Conservation (phyloP, 2,329 filamentous ascomycete genomes). For the Drechslera avenae region DNA sequence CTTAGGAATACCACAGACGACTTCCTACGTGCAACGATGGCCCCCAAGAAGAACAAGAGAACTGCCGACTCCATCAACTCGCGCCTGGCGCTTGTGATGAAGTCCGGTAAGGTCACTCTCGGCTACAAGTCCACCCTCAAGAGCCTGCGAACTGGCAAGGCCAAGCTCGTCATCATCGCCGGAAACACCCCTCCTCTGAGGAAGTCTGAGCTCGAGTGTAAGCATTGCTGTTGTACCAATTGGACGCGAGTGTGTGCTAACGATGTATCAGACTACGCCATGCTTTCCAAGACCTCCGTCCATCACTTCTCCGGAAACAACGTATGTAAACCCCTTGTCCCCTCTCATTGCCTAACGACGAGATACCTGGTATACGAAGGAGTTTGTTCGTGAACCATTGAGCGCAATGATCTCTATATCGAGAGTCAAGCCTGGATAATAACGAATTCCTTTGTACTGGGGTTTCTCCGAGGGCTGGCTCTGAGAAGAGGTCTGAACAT, state of each 20-base stretch:
- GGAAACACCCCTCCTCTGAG: conserved; percentile 97
- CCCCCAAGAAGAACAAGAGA: conserved; percentile 81
- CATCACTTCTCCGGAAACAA: conserved; percentile 99
- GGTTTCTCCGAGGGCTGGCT: conserved; percentile 61
- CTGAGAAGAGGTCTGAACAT: conserved; percentile 84
- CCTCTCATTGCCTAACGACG: conserved; percentile 49
- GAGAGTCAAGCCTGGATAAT: neutral
- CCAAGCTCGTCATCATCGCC: conserved; percentile 94
- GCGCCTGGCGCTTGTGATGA: conserved; percentile 71
- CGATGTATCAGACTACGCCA: conserved; percentile 13
- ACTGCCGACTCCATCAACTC: conserved; percentile 77
- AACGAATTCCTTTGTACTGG: conserved; percentile 10
- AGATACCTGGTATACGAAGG: conserved; percentile 24
- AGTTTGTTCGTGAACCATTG: neutral
- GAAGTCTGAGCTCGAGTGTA: conserved; percentile 94
- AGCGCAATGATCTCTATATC: conserved; percentile 6
- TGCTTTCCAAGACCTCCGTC: conserved; percentile 55
- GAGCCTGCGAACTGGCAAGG: conserved; percentile 89
- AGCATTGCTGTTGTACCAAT: conserved; percentile 54
- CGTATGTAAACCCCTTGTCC: conserved; percentile 68
- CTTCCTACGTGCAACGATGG: conserved; percentile 60
- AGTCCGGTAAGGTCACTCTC: conserved; percentile 79
- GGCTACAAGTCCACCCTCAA: conserved; percentile 92
- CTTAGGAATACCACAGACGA: conserved; percentile 32
- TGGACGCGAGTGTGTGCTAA: neutral